Evolutionary conservation across 2,329 filamentous ascomycete species (phyloP).

Genomic region (Drechslerella dactyloides): DNA sequence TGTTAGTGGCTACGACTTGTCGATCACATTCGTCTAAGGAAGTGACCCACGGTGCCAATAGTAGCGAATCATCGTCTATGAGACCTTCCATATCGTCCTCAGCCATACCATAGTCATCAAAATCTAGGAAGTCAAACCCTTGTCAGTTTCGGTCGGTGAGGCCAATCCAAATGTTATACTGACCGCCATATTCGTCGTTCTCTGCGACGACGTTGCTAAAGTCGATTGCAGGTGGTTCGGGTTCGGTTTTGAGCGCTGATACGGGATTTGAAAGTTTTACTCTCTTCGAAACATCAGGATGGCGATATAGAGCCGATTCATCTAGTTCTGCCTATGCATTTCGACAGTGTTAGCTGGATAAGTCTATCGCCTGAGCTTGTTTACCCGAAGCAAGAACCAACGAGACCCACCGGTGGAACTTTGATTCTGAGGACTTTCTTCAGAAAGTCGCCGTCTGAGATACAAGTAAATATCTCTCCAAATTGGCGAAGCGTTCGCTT

Average conservation of each 20-base stretch:
- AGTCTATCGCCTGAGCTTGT: not conserved
- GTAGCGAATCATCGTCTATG: slow-evolving; percentile 37
- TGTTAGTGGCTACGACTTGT: not conserved
- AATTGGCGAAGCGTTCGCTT: slow-evolving; percentile 90
- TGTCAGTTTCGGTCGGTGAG: not conserved
- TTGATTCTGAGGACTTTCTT: slow-evolving; percentile 90
- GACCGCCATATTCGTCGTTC: slow-evolving; percentile 47
- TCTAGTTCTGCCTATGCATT: slow-evolving; percentile 35
- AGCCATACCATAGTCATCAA: slow-evolving; percentile 46
- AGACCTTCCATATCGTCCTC: slow-evolving; percentile 48
- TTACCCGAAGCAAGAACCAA: not conserved
- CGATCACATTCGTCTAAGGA: not conserved
- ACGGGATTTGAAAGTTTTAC: slow-evolving; percentile 12
- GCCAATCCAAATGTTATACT: not conserved
- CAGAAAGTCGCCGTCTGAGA: slow-evolving; percentile 96
- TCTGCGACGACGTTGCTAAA: slow-evolving; percentile 49
- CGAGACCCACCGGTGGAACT: slow-evolving; percentile 51
- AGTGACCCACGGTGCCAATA: slow-evolving; percentile 14
- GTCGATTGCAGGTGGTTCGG: slow-evolving; percentile 35
- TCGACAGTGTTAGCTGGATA: not conserved
- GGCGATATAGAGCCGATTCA: slow-evolving; percentile 39
- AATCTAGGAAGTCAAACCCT: slow-evolving; percentile 11
- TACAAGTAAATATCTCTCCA: slow-evolving; percentile 94
- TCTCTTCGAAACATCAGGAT: slow-evolving; percentile 32
- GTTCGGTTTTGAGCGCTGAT: slow-evolving; percentile 25